Conservation (phyloP, 176 grass and related monocot genomes). For the Oryza nivara region DNA sequence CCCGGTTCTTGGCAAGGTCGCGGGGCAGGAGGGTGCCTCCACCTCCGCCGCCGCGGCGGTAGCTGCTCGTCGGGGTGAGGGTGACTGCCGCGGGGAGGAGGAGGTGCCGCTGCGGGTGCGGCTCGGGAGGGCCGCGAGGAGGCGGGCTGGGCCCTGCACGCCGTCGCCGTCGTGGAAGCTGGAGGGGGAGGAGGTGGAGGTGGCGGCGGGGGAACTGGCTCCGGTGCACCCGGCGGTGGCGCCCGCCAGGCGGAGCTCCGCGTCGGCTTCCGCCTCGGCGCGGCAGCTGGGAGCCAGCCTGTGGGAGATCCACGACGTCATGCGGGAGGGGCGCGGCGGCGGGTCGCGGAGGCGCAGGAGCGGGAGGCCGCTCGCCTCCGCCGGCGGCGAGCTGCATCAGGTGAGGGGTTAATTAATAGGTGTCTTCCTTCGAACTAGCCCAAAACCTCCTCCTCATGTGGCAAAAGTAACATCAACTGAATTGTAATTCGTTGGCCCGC, state of each 20-base stretch:
- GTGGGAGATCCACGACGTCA: conserved; percentile 83
- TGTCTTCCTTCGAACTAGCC: background rate
- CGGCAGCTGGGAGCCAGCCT: conserved; percentile 85
- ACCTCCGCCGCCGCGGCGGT: background rate
- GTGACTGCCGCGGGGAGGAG: conserved; percentile 9
- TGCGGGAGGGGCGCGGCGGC: background rate
- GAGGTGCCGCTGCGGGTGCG: conserved; percentile 46
- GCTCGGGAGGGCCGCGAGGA: conserved; percentile 42
- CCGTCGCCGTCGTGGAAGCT: conserved; percentile 73
- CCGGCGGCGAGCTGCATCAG: conserved; percentile 26
- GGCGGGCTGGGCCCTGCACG: conserved; percentile 52
- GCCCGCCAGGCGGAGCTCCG: conserved; percentile 51
- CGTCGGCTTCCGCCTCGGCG: conserved; percentile 66
- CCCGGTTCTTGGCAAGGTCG: no score
- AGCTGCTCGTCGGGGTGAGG: background rate
- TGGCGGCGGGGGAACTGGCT: background rate
- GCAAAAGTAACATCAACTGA: background rate
- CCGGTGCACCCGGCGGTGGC: background rate
- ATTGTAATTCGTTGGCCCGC: background rate
- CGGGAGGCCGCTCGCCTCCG: conserved; percentile 8
- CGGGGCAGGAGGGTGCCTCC: background rate
- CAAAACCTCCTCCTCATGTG: background rate
- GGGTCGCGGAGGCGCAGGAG: conserved; percentile 34
- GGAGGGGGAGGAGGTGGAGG: conserved; percentile 38
- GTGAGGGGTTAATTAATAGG: conserved; percentile 53